Evolutionary conservation across 2,329 filamentous ascomycete species (phyloP), one percentile per base, ranked within the genome.

Genomic region (Rhinocladiella mackenziei): DNA sequence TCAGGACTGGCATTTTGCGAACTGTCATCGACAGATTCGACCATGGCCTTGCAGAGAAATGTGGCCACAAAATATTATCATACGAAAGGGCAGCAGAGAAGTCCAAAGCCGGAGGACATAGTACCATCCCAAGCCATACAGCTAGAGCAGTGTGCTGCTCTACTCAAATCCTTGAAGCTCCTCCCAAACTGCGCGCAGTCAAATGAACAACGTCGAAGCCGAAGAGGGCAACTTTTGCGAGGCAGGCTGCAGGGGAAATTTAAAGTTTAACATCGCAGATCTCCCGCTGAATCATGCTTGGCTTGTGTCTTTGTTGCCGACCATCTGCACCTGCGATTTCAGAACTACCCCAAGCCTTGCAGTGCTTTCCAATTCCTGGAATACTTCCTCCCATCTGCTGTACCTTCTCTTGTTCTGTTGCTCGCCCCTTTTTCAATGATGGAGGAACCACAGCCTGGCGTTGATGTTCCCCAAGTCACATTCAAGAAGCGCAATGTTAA

Each of bases 401-500:
- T 32, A 32, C 29, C 29, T n/a, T 32, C 34, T 9, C 20, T 2
- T 37, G 13, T n/a, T 32, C 29, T 11, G 14, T 22, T 20, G 10
- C 18, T n/a, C 5, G 7, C 11, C 5, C 8, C 22, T 13, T 25
- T 18, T n/a, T 2, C 20, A 29, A 30, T 7, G 6, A 56, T 61
- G 40, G 64, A 64, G 23, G 56, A 60, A 15, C 31, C 56, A 4
- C 51, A 56, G 30, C 33, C 51, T 5, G 42, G 55, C 14, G 48
- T 58, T 1, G 22, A 54, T 3, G 51, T 59, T 5, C 62, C 66
- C 25, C 60, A 61, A 45, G 60, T 70, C 34, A 58, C 64, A 11
- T 96, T 96, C 77, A 96, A 94, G 66, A 94, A 92, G 66, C 80
- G 89, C 62, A 76, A 80, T 54, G 77, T 77, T 59, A 94, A 89